Evolutionary conservation across 306 rosid genomes (phyloP).

Genomic region (Mucuna pruriens): DNA sequence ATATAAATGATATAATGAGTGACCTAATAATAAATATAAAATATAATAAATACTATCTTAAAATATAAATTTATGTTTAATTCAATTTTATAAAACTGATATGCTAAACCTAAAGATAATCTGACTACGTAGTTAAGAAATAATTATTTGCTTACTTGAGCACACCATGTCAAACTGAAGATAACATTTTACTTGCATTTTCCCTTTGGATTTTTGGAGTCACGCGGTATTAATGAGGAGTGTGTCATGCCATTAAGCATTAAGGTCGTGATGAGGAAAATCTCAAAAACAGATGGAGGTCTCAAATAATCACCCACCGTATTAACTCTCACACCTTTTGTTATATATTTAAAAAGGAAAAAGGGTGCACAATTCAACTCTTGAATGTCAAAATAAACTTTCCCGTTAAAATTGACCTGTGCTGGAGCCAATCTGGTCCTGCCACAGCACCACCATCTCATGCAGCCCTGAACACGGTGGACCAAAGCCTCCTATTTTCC

Average conservation of each 20-base stretch:
- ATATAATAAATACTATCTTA: too few relatives aligned
- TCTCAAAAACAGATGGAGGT: background rate
- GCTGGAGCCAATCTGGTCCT: constrained; percentile 37
- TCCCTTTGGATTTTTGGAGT: background rate
- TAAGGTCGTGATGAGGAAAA: background rate
- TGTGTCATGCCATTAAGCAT: background rate
- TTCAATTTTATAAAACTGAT: too few relatives aligned
- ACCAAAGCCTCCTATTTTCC: constrained; percentile 35
- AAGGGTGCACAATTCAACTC: background rate
- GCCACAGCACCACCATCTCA: constrained; percentile 36
- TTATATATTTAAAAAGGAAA: background rate
- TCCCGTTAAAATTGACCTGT: background rate
- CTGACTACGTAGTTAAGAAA: too few relatives aligned
- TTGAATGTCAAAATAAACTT: constrained; percentile 19
- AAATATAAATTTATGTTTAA: too few relatives aligned
- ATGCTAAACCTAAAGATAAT: too few relatives aligned
- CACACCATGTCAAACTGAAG: too few relatives aligned
- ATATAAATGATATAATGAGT: too few relatives aligned
- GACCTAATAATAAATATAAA: too few relatives aligned
- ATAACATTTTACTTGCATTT: background rate
- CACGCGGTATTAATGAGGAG: background rate
- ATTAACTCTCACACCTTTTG: background rate
- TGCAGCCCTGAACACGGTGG: constrained; percentile 16
- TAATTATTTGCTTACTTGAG: too few relatives aligned
- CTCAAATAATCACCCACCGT: background rate